A percentile compares a stretch with the other conserved stretches of the same genome.
Conservation (phyloP, 208 protist species). For the Crithidia thermophila region DNA sequence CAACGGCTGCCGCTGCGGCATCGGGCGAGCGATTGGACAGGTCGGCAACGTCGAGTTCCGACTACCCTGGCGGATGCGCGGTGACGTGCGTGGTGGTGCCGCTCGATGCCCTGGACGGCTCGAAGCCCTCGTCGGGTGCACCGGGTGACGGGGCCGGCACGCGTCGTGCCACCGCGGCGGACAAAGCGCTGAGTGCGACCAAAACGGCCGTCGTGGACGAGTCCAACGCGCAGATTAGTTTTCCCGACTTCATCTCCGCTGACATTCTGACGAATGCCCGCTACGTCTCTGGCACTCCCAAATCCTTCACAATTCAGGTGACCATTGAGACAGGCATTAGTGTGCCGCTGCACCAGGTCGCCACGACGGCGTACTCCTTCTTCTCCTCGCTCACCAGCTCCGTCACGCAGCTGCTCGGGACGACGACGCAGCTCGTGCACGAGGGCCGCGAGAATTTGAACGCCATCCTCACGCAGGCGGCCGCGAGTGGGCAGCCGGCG, state of each 20-base stretch:
- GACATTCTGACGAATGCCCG: conserved; percentile 29
- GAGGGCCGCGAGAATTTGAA: conserved; percentile 52
- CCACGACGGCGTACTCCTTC: conserved; percentile 56
- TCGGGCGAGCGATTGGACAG: too few species aligned
- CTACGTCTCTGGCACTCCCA: conserved; percentile 38
- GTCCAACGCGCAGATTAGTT: conserved; percentile 42
- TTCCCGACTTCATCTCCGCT: conserved; percentile 57
- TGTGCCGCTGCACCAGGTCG: conserved; percentile 59
- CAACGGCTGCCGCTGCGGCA: background rate
- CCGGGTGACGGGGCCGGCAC: too few species aligned
- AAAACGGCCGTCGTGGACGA: conserved; percentile 33
- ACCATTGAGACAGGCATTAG: conserved; percentile 68
- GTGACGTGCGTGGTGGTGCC: conserved; percentile 56
- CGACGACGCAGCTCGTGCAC: conserved; percentile 44
- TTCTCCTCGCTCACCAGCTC: conserved; percentile 62
- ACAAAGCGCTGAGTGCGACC: conserved; percentile 28
- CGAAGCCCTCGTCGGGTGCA: too few species aligned
- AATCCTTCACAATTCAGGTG: conserved; percentile 45
- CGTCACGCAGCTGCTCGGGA: conserved; percentile 49
- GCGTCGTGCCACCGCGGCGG: too few species aligned
- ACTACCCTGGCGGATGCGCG: conserved; percentile 54
- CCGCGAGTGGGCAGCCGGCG: background rate
- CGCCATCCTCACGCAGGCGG: background rate
- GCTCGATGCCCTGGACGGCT: background rate
- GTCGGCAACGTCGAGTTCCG: background rate